phyloP scores from a whole-genome alignment of 257 asterid species.

The Schizonepeta tenuifolia region DNA sequence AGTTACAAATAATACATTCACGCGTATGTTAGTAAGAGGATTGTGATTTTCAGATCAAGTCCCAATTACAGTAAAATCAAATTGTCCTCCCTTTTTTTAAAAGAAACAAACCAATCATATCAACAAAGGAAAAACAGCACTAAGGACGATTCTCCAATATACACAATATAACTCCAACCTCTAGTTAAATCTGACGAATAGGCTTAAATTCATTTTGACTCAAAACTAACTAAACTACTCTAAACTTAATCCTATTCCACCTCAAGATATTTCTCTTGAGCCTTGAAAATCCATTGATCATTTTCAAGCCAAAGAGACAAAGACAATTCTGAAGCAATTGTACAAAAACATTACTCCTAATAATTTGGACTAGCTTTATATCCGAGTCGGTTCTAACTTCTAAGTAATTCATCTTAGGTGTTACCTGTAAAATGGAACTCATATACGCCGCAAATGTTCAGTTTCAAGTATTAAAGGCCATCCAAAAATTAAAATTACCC shows the following conservation, averaged over 20 bases:
- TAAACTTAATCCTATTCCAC: not conserved
- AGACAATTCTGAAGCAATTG: not conserved
- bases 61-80: conserved; percentile 1
- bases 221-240: not conserved
- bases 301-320: not conserved
- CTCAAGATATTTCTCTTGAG: not conserved
- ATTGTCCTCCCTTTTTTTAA: not conserved
- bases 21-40: not conserved
- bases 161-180: not conserved
- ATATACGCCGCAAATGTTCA: conserved; percentile 20
- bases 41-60: conserved; percentile 14
- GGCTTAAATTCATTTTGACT: not conserved
- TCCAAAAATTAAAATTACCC: conserved; percentile 56
- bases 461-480: conserved; percentile 11
- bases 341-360: conserved; percentile 3
- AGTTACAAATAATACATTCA: not conserved
- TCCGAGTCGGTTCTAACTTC: not conserved
- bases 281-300: not conserved
- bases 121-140: not conserved
- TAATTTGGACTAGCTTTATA: not conserved
- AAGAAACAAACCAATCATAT: not conserved
- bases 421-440: conserved; percentile 27
- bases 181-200: not conserved
- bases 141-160: not conserved
- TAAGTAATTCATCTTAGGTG: conserved; percentile 3